A percentile compares a stretch with the other conserved stretches of the same genome.
Evolutionary conservation across 805 yeast species (phyloP).

Genomic region (Starmerella gropengiesseri): DNA sequence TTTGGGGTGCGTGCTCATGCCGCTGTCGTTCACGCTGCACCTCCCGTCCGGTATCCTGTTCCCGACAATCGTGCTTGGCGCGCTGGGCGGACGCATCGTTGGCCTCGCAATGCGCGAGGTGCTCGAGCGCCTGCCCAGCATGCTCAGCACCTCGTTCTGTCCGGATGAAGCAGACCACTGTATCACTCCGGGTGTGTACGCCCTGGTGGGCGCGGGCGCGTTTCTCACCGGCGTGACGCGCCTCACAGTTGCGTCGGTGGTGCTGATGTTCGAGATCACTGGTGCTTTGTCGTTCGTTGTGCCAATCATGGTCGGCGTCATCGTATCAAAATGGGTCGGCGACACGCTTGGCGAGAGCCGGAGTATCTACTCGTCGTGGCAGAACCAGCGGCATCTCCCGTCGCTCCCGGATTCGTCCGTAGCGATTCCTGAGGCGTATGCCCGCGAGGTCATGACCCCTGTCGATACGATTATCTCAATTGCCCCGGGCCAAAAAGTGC

Average conservation of each 20-base stretch:
- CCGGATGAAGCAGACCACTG: constrained; percentile 39
- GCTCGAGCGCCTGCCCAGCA: constrained; percentile 38
- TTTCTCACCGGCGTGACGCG: constrained; percentile 72
- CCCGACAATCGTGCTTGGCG: constrained; percentile 95
- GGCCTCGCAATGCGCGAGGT: constrained; percentile 64
- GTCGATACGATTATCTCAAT: constrained; percentile 4
- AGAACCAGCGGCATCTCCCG: constrained; percentile 6
- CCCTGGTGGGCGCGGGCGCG: constrained; percentile 80
- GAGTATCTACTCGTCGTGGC: constrained; percentile 32
- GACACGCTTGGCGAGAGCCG: constrained; percentile 44
- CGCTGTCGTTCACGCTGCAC: constrained; percentile 57
- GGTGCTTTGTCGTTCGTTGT: constrained; percentile 77
- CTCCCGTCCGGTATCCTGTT: constrained; percentile 96
- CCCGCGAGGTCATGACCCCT: constrained; percentile 14
- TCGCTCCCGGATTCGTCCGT: constrained; percentile 12
- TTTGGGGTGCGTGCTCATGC: constrained; percentile 49
- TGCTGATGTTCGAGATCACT: constrained; percentile 69
- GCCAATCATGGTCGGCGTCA: constrained; percentile 77
- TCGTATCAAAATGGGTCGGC: constrained; percentile 61
- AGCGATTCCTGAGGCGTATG: constrained; percentile 14
- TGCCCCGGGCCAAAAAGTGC: not conserved
- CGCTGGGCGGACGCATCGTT: constrained; percentile 79
- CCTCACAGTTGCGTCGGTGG: constrained; percentile 69
- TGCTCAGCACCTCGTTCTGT: constrained; percentile 27
- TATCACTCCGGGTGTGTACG: constrained; percentile 78